Base-by-base conservation (phyloP, 192 early-diverging fungal species). In the Gryganskiella cystojenkinii region DNA sequence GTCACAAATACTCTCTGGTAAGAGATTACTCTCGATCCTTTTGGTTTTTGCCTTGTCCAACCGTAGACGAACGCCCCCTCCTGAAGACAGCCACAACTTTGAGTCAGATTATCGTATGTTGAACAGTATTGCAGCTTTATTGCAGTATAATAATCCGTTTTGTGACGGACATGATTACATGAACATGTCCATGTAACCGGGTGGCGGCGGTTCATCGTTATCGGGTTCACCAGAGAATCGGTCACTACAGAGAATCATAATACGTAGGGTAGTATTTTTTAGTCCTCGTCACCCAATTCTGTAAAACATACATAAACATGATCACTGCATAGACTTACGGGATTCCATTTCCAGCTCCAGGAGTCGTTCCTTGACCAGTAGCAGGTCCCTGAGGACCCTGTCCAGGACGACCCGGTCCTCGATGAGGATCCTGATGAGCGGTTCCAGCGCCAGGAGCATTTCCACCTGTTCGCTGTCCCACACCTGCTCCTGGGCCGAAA, bases 171-270 rank as follows among this genome's bases (percentile, higher is more conserved):
- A 11, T 10, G 14, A 59, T 37, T 80, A 87, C 80, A 83, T 81
- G 61, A 81, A 87, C 85, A 87, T 87, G 64, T 84, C 81, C 67
- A 78, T 82, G 49, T 82, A 87, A 31, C 85, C 89, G 33, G 92
- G 92, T 25, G 92, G 92, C 35, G 87, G 86, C 2, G 90, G 71
- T 24, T 94, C 91, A 79, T 94, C 92, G 56, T 89, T 90, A 60
- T 94, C 91, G 3, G 92, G 91, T 20, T 90, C 92, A 45, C 90
- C 91, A 34, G 85, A 82, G 54, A 79, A 81, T 44, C 50, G 63
- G 58, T 22, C 46, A 31, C 37, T 40, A 19, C 60, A 37, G 46
- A 61, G 25, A 54, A 67, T 20, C n/a, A n/a, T 34, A 56, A n/a
- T 59, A 19, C 19, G 31, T 19, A 40, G 37, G 5, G 37, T 13